Percentiles rank a stretch among this genome's conserved stretches.
These are phyloP conservation scores for Microcos paniculata DNA, from an alignment of 345 rosid genomes.

Conservation along the genomic window DNA sequence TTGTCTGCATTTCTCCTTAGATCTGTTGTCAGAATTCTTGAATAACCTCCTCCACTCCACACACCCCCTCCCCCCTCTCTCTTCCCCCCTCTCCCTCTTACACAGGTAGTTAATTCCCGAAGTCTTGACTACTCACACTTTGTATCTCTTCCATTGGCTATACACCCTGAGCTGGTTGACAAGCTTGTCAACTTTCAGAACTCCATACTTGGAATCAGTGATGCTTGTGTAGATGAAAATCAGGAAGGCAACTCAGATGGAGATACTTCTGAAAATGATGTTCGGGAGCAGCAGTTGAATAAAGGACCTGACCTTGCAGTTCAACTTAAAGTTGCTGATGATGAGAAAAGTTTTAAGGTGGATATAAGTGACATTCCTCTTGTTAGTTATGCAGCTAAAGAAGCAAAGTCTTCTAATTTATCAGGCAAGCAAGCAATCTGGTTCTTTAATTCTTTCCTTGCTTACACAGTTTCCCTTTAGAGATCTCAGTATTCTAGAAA, in stretches of 20 bases:
- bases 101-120: constrained; percentile 69
- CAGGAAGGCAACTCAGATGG: constrained; percentile 37
- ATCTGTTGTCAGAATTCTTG: background rate
- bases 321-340: constrained; percentile 49
- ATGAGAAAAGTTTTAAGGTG: constrained; percentile 44
- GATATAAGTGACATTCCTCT: constrained; percentile 48
- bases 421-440: constrained; percentile 43
- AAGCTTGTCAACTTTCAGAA: constrained; percentile 79
- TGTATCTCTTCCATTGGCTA: constrained; percentile 84
- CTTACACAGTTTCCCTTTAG: background rate
- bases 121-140: constrained; percentile 83
- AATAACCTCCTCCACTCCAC: no score
- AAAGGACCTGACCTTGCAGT: constrained; percentile 36
- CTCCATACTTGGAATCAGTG: constrained; percentile 43
- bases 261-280: constrained; percentile 31
- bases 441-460: background rate
- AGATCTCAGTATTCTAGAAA: background rate
- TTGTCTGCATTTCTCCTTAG: background rate
- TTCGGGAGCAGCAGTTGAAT: constrained; percentile 22
- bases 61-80: no score
- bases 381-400: constrained; percentile 66
- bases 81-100: background rate
- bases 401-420: constrained; percentile 41
- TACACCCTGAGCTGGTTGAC: constrained; percentile 71
- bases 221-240: constrained; percentile 23